Conservation (phyloP, 805 yeast genomes). For the Metschnikowia matae region DNA sequence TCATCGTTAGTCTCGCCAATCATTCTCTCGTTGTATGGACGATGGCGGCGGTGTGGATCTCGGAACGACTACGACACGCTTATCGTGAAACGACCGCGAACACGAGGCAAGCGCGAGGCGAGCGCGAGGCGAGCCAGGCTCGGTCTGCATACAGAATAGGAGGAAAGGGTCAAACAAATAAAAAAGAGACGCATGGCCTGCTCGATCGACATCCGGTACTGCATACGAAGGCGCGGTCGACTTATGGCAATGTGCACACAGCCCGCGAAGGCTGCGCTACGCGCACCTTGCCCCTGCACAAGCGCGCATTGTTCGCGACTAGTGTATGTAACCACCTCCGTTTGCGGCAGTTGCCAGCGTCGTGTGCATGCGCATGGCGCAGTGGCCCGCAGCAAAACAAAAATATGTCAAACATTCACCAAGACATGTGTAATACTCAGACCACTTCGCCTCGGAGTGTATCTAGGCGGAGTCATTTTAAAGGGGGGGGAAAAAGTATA, state of each 20-base stretch:
- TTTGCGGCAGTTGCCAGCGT: not conserved
- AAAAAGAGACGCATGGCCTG: no score
- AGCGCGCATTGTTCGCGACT: not conserved
- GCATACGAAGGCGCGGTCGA: no score
- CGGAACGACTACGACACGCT: not conserved
- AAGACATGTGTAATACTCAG: not conserved
- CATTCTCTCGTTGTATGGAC: no score
- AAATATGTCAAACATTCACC: slow-evolving; percentile 3
- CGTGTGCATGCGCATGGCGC: not conserved
- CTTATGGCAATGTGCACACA: not conserved
- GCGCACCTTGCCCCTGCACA: not conserved
- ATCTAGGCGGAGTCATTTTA: not conserved
- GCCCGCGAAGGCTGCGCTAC: not conserved
- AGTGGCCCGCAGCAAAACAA: not conserved
- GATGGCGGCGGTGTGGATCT: not conserved
- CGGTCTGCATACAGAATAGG: not conserved
- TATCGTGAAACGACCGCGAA: not conserved
- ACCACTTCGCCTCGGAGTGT: not conserved
- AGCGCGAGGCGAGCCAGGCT: no score
- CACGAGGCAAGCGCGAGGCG: no score
- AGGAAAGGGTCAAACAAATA: no score
- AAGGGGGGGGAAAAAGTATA: slow-evolving; percentile 7
- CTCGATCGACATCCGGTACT: no score
- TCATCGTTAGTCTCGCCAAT: no score
- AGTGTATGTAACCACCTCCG: not conserved